Evolutionary conservation across 352 stramenopile species (phyloP).

Genomic region (Thraustochytrium striatum): DNA sequence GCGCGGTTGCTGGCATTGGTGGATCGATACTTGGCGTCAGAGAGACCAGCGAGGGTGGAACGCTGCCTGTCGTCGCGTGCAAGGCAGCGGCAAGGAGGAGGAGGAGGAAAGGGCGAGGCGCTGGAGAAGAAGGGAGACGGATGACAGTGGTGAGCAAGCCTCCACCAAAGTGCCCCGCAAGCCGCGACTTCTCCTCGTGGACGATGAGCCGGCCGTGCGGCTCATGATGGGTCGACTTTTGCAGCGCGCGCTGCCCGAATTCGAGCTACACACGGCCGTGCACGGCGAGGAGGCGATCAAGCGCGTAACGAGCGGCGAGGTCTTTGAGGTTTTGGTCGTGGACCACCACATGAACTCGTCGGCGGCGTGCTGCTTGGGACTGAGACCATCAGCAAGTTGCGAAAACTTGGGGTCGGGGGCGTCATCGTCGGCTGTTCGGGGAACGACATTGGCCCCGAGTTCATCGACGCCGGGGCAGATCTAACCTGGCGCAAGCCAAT

Average conservation of each 20-base stretch:
- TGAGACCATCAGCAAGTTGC: constrained; percentile 60
- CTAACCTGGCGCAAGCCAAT: constrained; percentile 60
- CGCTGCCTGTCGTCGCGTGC: too few relatives aligned
- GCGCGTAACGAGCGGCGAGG: constrained; percentile 51
- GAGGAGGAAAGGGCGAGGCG: too few relatives aligned
- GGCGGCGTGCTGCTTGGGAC: constrained; percentile 61
- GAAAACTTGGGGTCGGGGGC: constrained; percentile 56
- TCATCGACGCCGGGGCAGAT: constrained; percentile 57
- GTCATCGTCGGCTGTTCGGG: constrained; percentile 61
- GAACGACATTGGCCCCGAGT: constrained; percentile 61
- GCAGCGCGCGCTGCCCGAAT: constrained; percentile 59
- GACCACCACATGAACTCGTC: constrained; percentile 61
- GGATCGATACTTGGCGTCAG: too few relatives aligned
- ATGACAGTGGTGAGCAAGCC: too few relatives aligned
- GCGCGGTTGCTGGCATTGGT: too few relatives aligned
- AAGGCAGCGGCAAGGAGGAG: too few relatives aligned
- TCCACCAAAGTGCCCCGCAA: too few relatives aligned
- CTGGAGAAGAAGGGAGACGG: too few relatives aligned
- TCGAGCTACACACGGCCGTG: constrained; percentile 54
- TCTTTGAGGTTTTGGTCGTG: constrained; percentile 61
- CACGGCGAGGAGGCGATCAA: constrained; percentile 58
- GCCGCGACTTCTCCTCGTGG: constrained; percentile 61
- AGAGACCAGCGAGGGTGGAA: too few relatives aligned
- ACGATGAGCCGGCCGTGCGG: constrained; percentile 61
- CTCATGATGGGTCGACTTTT: constrained; percentile 56